Percentiles rank a stretch among this genome's conserved stretches.
These are phyloP conservation scores for Proliferodiscus dingleyae DNA, from an alignment of 2,329 filamentous ascomycete species.

Conservation along the genomic window DNA sequence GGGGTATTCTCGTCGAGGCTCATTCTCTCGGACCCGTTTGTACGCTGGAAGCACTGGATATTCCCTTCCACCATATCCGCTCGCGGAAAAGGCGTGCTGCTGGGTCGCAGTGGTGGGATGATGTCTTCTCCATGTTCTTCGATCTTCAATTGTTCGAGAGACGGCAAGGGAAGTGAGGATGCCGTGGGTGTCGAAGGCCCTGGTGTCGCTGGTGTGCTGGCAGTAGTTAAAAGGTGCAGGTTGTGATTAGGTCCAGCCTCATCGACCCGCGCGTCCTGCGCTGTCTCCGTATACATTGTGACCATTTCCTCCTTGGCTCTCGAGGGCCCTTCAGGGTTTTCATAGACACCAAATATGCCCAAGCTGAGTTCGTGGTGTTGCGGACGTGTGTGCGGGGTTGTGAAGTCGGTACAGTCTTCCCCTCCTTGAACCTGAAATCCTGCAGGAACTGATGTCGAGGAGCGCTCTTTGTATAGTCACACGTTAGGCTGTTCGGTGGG, in stretches of 20 bases:
- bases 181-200: slow-evolving; percentile 31
- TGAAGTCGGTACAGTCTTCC: no score
- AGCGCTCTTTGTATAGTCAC: no score
- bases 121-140: slow-evolving; percentile 23
- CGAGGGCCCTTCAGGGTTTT: no score
- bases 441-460: no score
- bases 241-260: slow-evolving; percentile 15
- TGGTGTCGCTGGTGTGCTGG: slow-evolving; percentile 29
- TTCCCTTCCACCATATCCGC: slow-evolving; percentile 26
- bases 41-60: slow-evolving; percentile 20
- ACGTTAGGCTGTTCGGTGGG: no score
- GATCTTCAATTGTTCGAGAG: slow-evolving; percentile 23
- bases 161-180: slow-evolving; percentile 16
- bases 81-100: slow-evolving; percentile 31
- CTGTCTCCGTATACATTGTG: slow-evolving; percentile 10
- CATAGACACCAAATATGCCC: no score
- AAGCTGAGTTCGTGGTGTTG: no score
- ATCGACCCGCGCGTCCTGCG: slow-evolving; percentile 13
- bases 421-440: no score
- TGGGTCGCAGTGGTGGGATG: slow-evolving; percentile 27
- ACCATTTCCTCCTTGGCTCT: slow-evolving; percentile 1
- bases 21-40: slow-evolving; percentile 12
- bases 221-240: slow-evolving; percentile 26
- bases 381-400: no score
- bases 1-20: slow-evolving; percentile 5